Evolutionary conservation across 179 eudicot genomes (phyloP).

Genomic region (Sideroxylon spinosum): DNA sequence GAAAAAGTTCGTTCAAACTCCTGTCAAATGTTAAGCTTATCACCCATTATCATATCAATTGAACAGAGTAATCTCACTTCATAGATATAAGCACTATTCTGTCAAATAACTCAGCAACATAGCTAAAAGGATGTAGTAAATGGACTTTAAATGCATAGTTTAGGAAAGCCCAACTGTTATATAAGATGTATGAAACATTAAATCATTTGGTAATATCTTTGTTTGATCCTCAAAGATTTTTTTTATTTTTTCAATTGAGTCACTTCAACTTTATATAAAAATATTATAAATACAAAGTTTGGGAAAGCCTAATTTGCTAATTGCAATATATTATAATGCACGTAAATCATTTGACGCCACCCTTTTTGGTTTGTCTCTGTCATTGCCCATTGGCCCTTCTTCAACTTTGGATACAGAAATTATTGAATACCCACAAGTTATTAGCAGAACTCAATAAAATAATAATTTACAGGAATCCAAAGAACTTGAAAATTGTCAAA

Average conservation of each 20-base stretch:
- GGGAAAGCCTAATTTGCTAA: not conserved
- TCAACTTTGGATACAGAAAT: not conserved
- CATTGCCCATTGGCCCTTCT: not conserved
- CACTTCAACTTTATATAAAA: not conserved
- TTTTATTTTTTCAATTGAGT: not conserved
- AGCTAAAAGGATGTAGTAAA: not conserved
- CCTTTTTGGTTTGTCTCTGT: not conserved
- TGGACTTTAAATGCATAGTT: not conserved
- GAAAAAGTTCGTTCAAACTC: slow-evolving; percentile 25
- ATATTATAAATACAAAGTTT: not conserved
- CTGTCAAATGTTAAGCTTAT: not conserved
- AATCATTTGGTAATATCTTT: not conserved
- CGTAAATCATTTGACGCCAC: not conserved
- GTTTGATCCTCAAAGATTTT: not conserved
- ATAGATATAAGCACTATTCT: not conserved
- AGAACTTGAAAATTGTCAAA: not conserved
- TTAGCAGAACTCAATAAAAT: not conserved
- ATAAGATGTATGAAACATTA: not conserved
- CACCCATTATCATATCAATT: not conserved
- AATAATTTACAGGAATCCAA: not conserved
- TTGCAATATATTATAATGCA: not conserved
- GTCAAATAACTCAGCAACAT: not conserved
- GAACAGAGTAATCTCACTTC: slow-evolving; percentile 3
- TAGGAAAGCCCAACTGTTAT: not conserved
- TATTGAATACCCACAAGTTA: not conserved